Percentiles rank a stretch among this genome's conserved stretches.
These are phyloP conservation scores for Aspergillus neoniger DNA, from an alignment of 2,329 filamentous ascomycete genomes.

Conservation along the genomic window DNA sequence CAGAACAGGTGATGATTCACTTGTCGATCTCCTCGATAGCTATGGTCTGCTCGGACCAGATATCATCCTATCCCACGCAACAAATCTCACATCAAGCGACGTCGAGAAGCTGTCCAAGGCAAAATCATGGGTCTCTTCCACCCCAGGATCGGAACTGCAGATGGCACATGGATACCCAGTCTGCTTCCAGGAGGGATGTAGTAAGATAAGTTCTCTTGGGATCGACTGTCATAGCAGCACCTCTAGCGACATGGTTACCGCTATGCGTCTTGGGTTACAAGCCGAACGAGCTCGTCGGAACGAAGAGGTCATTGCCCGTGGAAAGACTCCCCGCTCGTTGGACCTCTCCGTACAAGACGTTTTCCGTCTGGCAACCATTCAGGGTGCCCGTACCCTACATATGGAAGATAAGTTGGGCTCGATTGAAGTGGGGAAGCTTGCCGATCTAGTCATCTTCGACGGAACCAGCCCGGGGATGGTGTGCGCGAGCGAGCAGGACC, in stretches of 20 bases:
- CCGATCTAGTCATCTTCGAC: constrained; percentile 35
- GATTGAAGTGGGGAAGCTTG: constrained; percentile 31
- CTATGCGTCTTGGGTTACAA: constrained; percentile 31
- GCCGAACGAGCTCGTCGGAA: constrained; percentile 24
- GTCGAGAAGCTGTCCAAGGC: constrained; percentile 20
- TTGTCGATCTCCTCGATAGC: constrained; percentile 18
- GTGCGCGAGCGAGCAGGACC: constrained; percentile 30
- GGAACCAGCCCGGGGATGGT: constrained; percentile 27
- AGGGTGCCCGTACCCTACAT: constrained; percentile 31
- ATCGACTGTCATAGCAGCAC: constrained; percentile 37
- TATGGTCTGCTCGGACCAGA: constrained; percentile 22
- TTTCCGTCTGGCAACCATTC: constrained; percentile 32
- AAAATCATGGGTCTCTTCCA: constrained; percentile 27
- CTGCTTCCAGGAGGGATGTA: constrained; percentile 25
- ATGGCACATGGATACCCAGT: constrained; percentile 34
- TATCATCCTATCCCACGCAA: constrained; percentile 30
- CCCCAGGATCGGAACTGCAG: constrained; percentile 34
- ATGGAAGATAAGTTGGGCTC: constrained; percentile 31
- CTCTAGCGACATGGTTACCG: constrained; percentile 28
- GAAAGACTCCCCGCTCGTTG: constrained; percentile 14
- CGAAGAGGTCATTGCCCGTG: constrained; percentile 11
- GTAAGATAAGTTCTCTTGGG: constrained; percentile 26
- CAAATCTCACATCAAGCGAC: constrained; percentile 20
- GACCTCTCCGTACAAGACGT: constrained; percentile 27
- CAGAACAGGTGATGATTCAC: constrained; percentile 1